Evolutionary conservation across 1,284 basidiomycete species (phyloP), one percentile per base, ranked within the genome.

Genomic region (Trichosporon sp.): DNA sequence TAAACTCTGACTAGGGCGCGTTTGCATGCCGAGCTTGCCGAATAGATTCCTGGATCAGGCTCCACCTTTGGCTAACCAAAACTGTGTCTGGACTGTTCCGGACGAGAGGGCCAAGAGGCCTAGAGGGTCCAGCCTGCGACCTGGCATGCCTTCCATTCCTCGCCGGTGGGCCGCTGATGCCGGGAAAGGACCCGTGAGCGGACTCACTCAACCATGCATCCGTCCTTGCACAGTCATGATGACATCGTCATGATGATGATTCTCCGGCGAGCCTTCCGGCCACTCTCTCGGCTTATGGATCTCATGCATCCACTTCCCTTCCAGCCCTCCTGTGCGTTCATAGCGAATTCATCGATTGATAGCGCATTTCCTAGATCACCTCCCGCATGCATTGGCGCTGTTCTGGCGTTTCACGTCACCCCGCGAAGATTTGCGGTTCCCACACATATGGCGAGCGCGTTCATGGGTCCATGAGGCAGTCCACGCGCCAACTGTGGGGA

Each of bases 351-450:
- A 54, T 54, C 4, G 26, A 54, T 21, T 54, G 51, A 54, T 54
- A 54, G 51, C 51, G 51, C 8, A 19, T 54, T n/a, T 54, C 51
- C 51, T 54, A 54, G 51, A 54, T 54, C 51, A 54, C 19, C 26
- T 54, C 51, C 51, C 51, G 51, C 5, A 54, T 19, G 51, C n/a
- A 54, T 54, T 54, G 21, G 51, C 51, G 51, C 38, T 12, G 8
- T 10, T 10, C n/a, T 54, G 21, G 51, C 51, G 51, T 54, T 54
- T 54, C 51, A 54, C 51, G 51, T 54, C 51, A 26, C 19, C 26
- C 26, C 35, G 8, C 35, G 51, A 54, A 54, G 51, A 54, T 54
- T 54, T 54, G n/a, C 51, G 26, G 51, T 54, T 54, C 51, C 51
- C 51, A 26, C 51, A 54, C 51, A 54, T 26, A 8, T 19, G 51